phyloP scores from a whole-genome alignment of 1,139 yeast genomes.

The Meyerozyma elateridarum region DNA sequence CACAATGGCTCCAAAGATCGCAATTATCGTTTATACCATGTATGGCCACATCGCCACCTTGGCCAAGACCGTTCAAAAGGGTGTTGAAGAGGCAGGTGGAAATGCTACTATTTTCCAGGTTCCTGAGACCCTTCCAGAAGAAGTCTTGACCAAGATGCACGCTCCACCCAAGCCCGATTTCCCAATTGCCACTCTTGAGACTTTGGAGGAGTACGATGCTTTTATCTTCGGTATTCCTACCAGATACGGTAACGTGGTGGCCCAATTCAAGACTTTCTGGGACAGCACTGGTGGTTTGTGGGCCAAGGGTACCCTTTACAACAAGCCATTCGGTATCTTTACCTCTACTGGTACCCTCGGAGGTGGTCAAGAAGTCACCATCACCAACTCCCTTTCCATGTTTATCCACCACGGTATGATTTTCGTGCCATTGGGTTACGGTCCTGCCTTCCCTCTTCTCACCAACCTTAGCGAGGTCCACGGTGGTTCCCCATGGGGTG shows the following conservation, averaged over 20 bases:
- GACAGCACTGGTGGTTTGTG: conserved; percentile 80
- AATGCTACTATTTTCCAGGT: conserved; percentile 69
- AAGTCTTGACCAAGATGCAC: conserved; percentile 54
- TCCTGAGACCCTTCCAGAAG: conserved; percentile 69
- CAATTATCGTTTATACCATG: conserved; percentile 72
- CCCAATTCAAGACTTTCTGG: conserved; percentile 80
- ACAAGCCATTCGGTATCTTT: conserved; percentile 74
- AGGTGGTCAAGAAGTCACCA: conserved; percentile 79
- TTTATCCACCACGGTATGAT: conserved; percentile 77
- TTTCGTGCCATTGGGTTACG: conserved; percentile 78
- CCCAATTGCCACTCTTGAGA: conserved; percentile 65
- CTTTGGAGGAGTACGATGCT: conserved; percentile 63
- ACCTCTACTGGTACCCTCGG: conserved; percentile 80
- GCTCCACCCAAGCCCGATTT: conserved; percentile 64
- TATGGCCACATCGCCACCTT: conserved; percentile 72
- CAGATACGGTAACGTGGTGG: conserved; percentile 77
- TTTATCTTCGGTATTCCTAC: conserved; percentile 81
- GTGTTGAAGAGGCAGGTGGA: conserved; percentile 73
- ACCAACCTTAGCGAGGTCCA: conserved; percentile 64
- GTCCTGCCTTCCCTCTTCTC: conserved; percentile 52
- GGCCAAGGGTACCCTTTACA: conserved; percentile 71
- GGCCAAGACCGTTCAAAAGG: conserved; percentile 67
- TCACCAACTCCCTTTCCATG: conserved; percentile 58
- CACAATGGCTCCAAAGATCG: conserved; percentile 35
- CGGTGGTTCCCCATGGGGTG: conserved; percentile 89